Percentiles rank a stretch among this genome's conserved stretches.
Conservation (phyloP, 257 asterid species). For the Nicotiana paniculata region DNA sequence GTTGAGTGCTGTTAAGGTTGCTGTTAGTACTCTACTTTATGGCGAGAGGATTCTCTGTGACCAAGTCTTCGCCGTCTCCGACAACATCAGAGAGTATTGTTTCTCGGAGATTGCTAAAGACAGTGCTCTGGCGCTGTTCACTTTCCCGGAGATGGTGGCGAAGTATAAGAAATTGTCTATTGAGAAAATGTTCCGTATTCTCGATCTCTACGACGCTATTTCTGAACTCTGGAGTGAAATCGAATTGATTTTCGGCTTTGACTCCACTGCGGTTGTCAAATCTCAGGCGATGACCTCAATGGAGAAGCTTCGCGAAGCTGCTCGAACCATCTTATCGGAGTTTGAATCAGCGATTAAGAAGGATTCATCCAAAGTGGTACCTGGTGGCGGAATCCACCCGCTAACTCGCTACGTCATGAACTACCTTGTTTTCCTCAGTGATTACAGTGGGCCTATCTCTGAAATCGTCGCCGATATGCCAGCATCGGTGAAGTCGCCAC, state of each 20-base stretch:
- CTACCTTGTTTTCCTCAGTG: constrained; percentile 61
- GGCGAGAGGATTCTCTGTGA: constrained; percentile 70
- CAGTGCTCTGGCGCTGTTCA: constrained; percentile 39
- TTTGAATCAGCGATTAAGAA: constrained; percentile 79
- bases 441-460: constrained; percentile 65
- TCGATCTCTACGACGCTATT: constrained; percentile 67
- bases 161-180: constrained; percentile 61
- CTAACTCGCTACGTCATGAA: constrained; percentile 94
- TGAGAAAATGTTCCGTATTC: constrained; percentile 69
- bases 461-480: constrained; percentile 66
- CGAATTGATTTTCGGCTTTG: constrained; percentile 51
- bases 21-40: constrained; percentile 49
- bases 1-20: constrained; percentile 42
- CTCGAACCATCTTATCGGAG: constrained; percentile 46
- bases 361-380: constrained; percentile 50
- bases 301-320: constrained; percentile 61
- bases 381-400: constrained; percentile 74
- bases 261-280: constrained; percentile 37
- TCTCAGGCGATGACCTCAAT: constrained; percentile 52
- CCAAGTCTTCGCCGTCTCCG: constrained; percentile 57
- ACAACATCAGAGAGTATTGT: constrained; percentile 48
- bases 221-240: constrained; percentile 61
- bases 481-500: constrained; percentile 27
- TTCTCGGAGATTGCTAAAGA: constrained; percentile 54
- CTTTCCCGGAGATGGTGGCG: constrained; percentile 49